Evolutionary conservation across 345 rosid genomes (phyloP), one percentile per base, ranked within the genome.

Genomic region (Aegle marmelos): DNA sequence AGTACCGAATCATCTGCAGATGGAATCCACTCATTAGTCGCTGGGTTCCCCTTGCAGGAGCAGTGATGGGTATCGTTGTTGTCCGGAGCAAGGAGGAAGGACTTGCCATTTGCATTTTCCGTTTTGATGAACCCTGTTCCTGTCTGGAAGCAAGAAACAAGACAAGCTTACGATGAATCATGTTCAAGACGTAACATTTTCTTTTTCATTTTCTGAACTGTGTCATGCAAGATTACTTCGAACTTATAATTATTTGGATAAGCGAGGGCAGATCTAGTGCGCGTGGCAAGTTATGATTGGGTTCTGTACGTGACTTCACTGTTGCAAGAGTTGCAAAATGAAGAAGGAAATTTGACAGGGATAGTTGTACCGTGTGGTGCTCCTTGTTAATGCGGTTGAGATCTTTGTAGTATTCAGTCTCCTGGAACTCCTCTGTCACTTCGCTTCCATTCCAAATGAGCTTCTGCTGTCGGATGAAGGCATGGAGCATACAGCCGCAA

Each of bases 21-120:
- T 1, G 96, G 96, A 78, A 82, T 83, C 93, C 93, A 90, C 10
- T 90, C 96, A 60, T 91, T 91, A 16, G 96, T 91, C 3, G 96
- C 93, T 0, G 96, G 96, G 79, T 90, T 91, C 64, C 96, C 93
- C 76, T 68, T 83, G 85, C 85, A 70, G 48, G 96, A 79, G 73
- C 81, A 72, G 27, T 91, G 96, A 9, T 72, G 78, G 61, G 1
- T 28, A 53, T 73, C 62, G 7, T 61, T 76, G 8, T 56, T 24
- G 79, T 90, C 82, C 6, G 85, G 83, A 33, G 57, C 80, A 30
- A 91, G 77, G 73, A 59, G 75, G 74, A 87, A 89, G 79, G 50
- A 8, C 66, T 81, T 71, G 45, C 60, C 87, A 45, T 74, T 73
- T 11, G 78, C 74, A 61, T 61, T 68, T 62, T 85, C 95, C 79